Evolutionary conservation across 164 flowering plant species (phyloP).

Genomic region (Tetrastigma voinierianum): DNA sequence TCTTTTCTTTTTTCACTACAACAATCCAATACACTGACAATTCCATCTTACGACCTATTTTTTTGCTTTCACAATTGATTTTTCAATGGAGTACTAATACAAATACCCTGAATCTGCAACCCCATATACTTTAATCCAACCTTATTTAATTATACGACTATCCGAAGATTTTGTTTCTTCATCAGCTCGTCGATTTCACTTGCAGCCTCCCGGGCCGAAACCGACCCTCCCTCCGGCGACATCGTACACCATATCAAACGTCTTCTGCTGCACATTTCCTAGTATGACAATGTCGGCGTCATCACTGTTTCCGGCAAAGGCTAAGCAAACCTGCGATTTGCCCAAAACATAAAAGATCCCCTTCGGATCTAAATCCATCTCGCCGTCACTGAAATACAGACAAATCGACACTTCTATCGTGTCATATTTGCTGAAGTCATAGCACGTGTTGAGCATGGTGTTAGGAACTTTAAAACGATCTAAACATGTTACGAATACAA

Average conservation of each 20-base stretch:
- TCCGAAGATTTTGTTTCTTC: too few relatives aligned
- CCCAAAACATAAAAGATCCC: constrained; percentile 26
- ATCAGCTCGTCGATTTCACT: too few relatives aligned
- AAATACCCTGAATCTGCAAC: too few relatives aligned
- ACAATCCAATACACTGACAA: too few relatives aligned
- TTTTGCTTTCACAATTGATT: too few relatives aligned
- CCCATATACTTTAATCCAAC: too few relatives aligned
- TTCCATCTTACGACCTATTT: too few relatives aligned
- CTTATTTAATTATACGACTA: too few relatives aligned
- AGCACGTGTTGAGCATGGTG: constrained; percentile 72
- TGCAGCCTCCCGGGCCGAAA: constrained; percentile 22
- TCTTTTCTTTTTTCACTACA: too few relatives aligned
- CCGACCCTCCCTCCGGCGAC: constrained; percentile 36
- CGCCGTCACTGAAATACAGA: constrained; percentile 28
- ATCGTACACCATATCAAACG: constrained; percentile 44
- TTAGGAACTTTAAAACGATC: too few relatives aligned
- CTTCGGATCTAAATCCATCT: constrained; percentile 4
- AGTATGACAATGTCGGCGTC: constrained; percentile 22
- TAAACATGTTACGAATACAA: too few relatives aligned
- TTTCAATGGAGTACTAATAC: too few relatives aligned
- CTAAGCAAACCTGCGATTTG: constrained; percentile 36
- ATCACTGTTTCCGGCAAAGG: constrained; percentile 32
- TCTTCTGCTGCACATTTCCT: constrained; percentile 52
- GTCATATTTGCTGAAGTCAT: constrained; percentile 29
- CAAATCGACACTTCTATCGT: constrained; percentile 25